Base-by-base conservation (phyloP, 2,329 filamentous ascomycete genomes). In the Parastagonospora nodorum region DNA sequence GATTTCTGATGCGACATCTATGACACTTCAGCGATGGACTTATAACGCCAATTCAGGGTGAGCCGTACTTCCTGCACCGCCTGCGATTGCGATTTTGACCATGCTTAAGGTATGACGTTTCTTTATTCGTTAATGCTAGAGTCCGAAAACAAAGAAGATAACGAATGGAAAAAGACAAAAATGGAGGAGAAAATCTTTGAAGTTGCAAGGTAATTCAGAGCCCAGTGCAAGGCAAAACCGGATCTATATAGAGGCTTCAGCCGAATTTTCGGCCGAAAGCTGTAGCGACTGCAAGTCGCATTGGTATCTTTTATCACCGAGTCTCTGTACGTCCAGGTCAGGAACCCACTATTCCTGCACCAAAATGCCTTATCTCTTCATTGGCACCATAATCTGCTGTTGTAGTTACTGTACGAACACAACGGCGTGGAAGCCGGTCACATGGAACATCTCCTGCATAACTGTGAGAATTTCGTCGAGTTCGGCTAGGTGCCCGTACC, bases 1-100 rank as follows among this genome's bases (percentile, higher is more conserved):
- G 15, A 84, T 68, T 60, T 83, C 82, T 33, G 63, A 68, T 0
- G 76, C 78, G 41, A 85, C 75, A 41, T 79, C 81, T 83, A 24
- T 12, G 1, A 28, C 2, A 15, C 29, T 38, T 16, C 15, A n/a
- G 9, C 24, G 30, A 24, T 14, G n/a, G 31, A 37, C 27, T 16
- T 6, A 14, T 19, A 19, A 14, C 15, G 1, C 2, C 38, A 10
- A 4, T 14, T 11, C 28, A 8, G 9, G 11, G 7, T 27, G 11
- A 31, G 19, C 39, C 33, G 2, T 46, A 56, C 55, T 43, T 24
- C 56, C 53, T 19, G 53, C 28, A 24, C 52, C 56, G 4, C 56
- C 56, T 30, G 56, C 53, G 9, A 57, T 44, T 29, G 51, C 56
- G 5, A 59, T 53, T 24, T 55, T 59, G 42, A 59, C 56, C 56